Evolutionary conservation across 495 filamentous ascomycete species (phyloP).

Genomic region (Lindgomyces ingoldianus): DNA sequence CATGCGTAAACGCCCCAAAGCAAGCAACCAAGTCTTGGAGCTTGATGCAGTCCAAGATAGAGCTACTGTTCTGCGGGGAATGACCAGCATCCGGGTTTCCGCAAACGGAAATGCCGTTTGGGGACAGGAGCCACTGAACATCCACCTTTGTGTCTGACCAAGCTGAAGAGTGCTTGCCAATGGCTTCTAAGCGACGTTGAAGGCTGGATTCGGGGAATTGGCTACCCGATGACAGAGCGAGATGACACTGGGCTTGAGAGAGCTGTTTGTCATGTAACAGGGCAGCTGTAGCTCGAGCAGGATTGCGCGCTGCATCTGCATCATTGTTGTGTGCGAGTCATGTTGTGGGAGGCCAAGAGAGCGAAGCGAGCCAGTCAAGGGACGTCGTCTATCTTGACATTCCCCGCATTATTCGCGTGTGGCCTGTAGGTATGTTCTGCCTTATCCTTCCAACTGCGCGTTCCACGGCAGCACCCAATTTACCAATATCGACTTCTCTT

Average conservation of each 20-base stretch:
- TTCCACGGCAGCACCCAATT: too few species aligned
- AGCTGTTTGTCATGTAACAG: not conserved
- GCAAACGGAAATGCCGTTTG: conserved; percentile 7
- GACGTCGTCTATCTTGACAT: too few species aligned
- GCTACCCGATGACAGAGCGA: not conserved
- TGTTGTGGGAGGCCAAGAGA: too few species aligned
- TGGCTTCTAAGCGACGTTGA: not conserved
- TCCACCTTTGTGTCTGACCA: not conserved
- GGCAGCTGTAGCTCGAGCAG: not conserved
- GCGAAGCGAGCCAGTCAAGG: too few species aligned
- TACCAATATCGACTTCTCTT: too few species aligned
- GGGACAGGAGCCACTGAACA: not conserved
- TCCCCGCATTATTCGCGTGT: too few species aligned
- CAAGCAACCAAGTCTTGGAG: conserved; percentile 2
- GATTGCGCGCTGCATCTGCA: not conserved
- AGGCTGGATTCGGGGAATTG: not conserved
- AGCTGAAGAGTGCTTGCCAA: not conserved
- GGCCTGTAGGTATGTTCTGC: too few species aligned
- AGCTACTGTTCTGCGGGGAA: conserved; percentile 25
- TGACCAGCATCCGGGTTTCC: conserved; percentile 8
- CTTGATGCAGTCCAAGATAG: not conserved
- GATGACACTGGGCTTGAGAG: not conserved
- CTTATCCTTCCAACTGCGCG: too few species aligned
- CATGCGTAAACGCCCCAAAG: not conserved
- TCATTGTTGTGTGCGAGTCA: too few species aligned